A percentile compares a stretch with the other conserved stretches of the same genome.
These are phyloP conservation scores for Trichoderma gamsii DNA, from an alignment of 495 filamentous ascomycete species.

Conservation along the genomic window DNA sequence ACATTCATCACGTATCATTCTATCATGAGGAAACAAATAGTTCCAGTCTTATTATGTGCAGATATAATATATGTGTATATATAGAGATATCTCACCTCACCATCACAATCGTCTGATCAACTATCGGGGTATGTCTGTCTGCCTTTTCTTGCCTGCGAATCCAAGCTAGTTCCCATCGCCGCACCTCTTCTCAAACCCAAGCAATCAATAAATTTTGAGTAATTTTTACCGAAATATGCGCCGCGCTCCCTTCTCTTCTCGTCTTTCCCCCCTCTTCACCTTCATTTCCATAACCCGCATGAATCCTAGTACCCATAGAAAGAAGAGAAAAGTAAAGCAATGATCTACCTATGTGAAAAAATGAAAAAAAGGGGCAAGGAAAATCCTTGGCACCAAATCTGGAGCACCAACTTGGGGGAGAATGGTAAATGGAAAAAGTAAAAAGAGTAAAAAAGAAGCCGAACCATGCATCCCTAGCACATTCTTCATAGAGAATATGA, in stretches of 20 bases:
- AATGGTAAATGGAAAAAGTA: neutral
- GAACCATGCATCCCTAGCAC: neutral
- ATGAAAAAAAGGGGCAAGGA: neutral
- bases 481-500: neutral
- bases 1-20: neutral
- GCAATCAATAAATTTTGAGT: neutral
- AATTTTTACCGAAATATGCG: neutral
- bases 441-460: neutral
- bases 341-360: neutral
- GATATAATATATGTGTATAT: neutral
- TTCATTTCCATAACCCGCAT: neutral
- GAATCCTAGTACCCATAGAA: neutral
- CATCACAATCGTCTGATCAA: neutral
- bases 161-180: neutral
- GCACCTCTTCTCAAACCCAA: neutral
- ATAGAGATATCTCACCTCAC: neutral
- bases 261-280: neutral
- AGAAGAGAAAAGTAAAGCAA: neutral
- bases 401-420: neutral
- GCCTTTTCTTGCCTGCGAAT: neutral
- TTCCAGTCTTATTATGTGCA: neutral
- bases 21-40: neutral
- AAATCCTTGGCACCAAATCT: neutral
- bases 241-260: neutral
- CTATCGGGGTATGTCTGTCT: slow-evolving; percentile 4